Percentiles rank a stretch among this genome's conserved stretches.
phyloP scores from a whole-genome alignment of 2,329 filamentous ascomycete genomes.

The Chrysoporthe puriensis region DNA sequence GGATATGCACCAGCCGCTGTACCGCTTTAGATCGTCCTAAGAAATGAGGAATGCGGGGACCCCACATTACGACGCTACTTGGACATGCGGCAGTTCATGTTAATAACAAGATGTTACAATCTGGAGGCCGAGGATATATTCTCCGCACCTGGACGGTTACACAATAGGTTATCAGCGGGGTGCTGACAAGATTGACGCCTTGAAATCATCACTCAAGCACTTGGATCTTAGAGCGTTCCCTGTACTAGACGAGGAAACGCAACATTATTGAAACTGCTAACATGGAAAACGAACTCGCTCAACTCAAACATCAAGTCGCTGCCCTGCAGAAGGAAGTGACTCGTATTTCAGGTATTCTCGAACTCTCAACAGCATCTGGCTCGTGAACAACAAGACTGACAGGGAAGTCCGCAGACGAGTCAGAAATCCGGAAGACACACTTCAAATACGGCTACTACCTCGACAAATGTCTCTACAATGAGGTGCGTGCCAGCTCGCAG shows the following conservation, averaged over 20 bases:
- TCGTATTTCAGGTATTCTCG: constrained; percentile 36
- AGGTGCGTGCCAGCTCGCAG: constrained; percentile 39
- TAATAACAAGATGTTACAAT: neutral
- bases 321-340: constrained; percentile 41
- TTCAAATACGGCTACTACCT: constrained; percentile 64
- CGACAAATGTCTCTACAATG: constrained; percentile 62
- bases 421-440: constrained; percentile 58
- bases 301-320: constrained; percentile 43
- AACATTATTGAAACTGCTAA: constrained; percentile 10
- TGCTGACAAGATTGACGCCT: too few relatives aligned
- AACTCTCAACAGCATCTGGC: neutral
- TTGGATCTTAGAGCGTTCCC: neutral
- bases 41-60: constrained; percentile 5
- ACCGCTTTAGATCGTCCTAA: neutral
- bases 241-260: neutral
- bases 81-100: constrained; percentile 11
- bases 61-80: constrained; percentile 1
- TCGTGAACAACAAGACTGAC: constrained; percentile 3
- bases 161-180: neutral
- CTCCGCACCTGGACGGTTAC: neutral
- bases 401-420: constrained; percentile 46
- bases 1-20: too few relatives aligned
- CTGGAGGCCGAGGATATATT: neutral
- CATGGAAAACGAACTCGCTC: constrained; percentile 42
- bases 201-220: too few relatives aligned